Conservation (phyloP, 257 asterid species). For the Lycium ferocissimum region DNA sequence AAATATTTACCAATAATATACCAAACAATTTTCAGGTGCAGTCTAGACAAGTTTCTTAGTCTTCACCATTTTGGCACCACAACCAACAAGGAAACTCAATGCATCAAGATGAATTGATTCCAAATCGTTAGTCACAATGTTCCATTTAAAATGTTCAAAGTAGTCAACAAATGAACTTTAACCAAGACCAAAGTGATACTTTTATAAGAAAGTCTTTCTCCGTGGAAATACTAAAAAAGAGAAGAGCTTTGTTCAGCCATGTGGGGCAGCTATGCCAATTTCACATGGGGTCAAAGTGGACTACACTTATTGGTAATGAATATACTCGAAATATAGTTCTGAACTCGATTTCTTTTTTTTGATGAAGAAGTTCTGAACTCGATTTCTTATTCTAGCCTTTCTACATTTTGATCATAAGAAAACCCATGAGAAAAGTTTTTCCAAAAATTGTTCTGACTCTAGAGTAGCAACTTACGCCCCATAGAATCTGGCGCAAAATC, state of each 20-base stretch:
- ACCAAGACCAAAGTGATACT: not conserved
- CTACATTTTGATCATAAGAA: not conserved
- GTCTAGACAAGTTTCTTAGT: not conserved
- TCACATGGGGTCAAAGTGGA: not conserved
- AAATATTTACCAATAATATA: not conserved
- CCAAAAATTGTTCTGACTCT: not conserved
- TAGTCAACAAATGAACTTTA: constrained; percentile 2
- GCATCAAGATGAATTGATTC: not conserved
- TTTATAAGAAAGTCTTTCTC: not conserved
- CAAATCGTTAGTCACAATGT: not conserved
- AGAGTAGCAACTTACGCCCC: constrained; percentile 62
- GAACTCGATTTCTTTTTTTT: not conserved
- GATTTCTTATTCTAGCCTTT: not conserved
- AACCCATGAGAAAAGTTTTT: not conserved
- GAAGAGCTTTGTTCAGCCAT: not conserved
- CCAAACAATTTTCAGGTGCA: not conserved
- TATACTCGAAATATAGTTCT: not conserved
- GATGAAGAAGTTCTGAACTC: not conserved
- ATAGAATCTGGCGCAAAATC: constrained; percentile 92
- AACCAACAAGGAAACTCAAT: not conserved
- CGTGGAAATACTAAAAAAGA: not conserved
- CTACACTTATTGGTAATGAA: not conserved
- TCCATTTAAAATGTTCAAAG: not conserved
- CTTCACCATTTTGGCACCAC: not conserved
- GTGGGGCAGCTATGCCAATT: not conserved